phyloP scores from a whole-genome alignment of 495 filamentous ascomycete species.

The Xylaria flabelliformis region DNA sequence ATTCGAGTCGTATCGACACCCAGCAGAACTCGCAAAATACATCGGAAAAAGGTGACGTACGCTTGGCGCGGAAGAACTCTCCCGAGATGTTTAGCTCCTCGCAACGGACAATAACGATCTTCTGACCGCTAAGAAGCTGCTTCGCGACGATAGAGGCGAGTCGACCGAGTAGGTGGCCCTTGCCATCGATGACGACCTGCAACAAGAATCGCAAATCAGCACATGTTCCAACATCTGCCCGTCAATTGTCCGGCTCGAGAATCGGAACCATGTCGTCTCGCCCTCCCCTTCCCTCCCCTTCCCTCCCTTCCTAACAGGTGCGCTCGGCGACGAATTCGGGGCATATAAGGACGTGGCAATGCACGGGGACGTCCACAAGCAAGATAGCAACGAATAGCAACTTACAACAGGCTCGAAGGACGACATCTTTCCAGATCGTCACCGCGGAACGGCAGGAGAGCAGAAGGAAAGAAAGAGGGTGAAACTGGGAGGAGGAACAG shows the following conservation, averaged over 20 bases:
- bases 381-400: slow-evolving; percentile 40
- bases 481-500: slow-evolving; percentile 39
- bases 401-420: slow-evolving; percentile 95
- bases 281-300: not conserved
- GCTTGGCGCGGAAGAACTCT: slow-evolving; percentile 99
- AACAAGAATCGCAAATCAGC: slow-evolving; percentile 28
- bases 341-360: not conserved
- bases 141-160: slow-evolving; percentile 98
- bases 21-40: slow-evolving; percentile 10
- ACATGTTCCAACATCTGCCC: not conserved
- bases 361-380: not conserved
- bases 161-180: slow-evolving; percentile 99
- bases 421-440: slow-evolving; percentile 81
- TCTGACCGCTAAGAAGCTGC: slow-evolving; percentile 98
- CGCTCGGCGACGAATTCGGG: not conserved
- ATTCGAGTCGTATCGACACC: not conserved
- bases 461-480: slow-evolving; percentile 42
- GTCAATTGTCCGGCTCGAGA: slow-evolving; percentile 8
- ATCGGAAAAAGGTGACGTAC: slow-evolving; percentile 69
- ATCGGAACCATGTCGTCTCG: slow-evolving; percentile 4
- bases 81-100: slow-evolving; percentile 99
- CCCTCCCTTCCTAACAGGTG: not conserved
- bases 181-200: slow-evolving; percentile 98
- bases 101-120: slow-evolving; percentile 98
- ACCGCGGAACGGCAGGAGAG: slow-evolving; percentile 39